Evolutionary conservation across 495 filamentous ascomycete species (phyloP).

Genomic region (Penicillium ochrochloron): DNA sequence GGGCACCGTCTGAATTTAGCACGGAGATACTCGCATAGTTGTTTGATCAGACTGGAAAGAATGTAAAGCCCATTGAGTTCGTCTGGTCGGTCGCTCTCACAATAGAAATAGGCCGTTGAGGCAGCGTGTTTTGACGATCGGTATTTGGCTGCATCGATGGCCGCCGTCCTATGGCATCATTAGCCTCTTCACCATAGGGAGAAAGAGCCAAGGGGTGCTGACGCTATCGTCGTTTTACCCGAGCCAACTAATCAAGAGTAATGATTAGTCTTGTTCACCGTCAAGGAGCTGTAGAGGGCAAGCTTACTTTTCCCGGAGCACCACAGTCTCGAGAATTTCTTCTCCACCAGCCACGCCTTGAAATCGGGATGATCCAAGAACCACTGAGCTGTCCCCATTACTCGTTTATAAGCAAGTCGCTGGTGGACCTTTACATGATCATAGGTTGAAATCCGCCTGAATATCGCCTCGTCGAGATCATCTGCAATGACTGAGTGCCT

Average conservation of each 20-base stretch:
- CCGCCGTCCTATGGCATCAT: background rate
- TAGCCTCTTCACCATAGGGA: background rate
- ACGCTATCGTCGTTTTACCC: constrained; percentile 36
- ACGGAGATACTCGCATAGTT: constrained; percentile 3
- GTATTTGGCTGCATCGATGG: background rate
- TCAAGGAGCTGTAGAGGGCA: constrained; percentile 6
- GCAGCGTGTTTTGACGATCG: background rate
- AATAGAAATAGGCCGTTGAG: constrained; percentile 2
- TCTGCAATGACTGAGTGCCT: background rate
- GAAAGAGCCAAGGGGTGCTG: constrained; percentile 6
- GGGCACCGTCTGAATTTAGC: background rate
- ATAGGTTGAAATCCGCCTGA: constrained; percentile 26
- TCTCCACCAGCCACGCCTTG: constrained; percentile 21
- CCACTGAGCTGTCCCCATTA: constrained; percentile 28
- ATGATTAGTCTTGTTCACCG: constrained; percentile 5
- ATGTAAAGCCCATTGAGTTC: background rate
- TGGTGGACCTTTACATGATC: constrained; percentile 27
- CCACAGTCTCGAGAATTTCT: constrained; percentile 26
- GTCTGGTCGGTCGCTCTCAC: background rate
- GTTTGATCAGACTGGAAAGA: constrained; percentile 3
- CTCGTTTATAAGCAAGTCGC: constrained; percentile 24
- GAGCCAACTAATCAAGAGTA: constrained; percentile 29
- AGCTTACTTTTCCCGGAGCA: constrained; percentile 34
- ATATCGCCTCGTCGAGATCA: background rate
- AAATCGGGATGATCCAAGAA: constrained; percentile 29